Evolutionary conservation across 805 yeast species (phyloP), one percentile per base, ranked within the genome.

Genomic region (Zygosaccharomyces lentus): DNA sequence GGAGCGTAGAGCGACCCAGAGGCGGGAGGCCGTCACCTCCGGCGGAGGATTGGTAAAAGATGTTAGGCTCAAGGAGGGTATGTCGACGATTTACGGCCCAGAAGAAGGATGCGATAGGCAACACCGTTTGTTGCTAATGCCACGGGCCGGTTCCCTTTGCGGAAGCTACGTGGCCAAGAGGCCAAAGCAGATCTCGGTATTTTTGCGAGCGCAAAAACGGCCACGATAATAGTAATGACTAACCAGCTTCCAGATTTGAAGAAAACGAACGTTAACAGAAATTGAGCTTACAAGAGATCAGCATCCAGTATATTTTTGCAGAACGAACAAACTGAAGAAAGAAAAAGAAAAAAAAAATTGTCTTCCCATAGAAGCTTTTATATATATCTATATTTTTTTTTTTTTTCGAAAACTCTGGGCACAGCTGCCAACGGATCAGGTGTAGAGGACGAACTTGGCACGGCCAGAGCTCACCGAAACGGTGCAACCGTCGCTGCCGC

Each of bases 401-500:
- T 30, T 26, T 12, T 19, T 36, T 36, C 12, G 9, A 27, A 8
- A 25, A 3, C 13, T 9, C 27, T 21, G 2, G 10, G 21, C 16
- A 24, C 30, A 37, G 24, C 23, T 37, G 24, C 3, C 13, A 6
- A 9, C 19, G 12, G 6, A 32, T 49, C 41, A 45, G 24, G 17
- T 38, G 63, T 73, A 77, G 59, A 79, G 74, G 57, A 81, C 83
- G 61, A 80, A 81, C 61, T 78, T 66, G 47, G 82, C 87, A 43
- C 71, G 59, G 63, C 87, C 87, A 26, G 72, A 66, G 37, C 78
- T 72, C 32, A 81, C 81, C 41, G 79, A 75, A 51, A 82, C 85
- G 44, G 95, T 86, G 75, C 95, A 86, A 58, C 95, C 95, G 61
- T 84, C 88, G 15, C 70, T 65, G 53, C 87, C 88, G 54, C 87